These are phyloP conservation scores for Magnusiomyces ingens DNA, from an alignment of 1,139 yeast genomes.

Conservation along the genomic window DNA sequence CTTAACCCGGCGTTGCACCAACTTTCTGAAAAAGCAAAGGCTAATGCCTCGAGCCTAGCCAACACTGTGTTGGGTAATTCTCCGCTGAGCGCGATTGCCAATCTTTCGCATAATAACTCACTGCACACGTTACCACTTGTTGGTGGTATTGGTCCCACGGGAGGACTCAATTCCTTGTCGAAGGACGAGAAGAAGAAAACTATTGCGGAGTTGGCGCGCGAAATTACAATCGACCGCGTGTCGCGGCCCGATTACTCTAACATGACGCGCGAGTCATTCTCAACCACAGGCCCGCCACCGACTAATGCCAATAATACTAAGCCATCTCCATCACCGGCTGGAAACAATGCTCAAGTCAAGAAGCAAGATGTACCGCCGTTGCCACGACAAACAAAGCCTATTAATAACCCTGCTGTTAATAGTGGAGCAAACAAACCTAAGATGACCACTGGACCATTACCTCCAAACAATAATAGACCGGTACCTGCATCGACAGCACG, in stretches of 20 bases:
- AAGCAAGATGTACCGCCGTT: background rate
- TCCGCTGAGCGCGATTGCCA: too few species aligned
- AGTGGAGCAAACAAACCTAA: background rate
- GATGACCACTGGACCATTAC: background rate
- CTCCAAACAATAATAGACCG: too few species aligned
- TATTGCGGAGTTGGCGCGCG: constrained; percentile 51
- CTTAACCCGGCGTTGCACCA: too few species aligned
- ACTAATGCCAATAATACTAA: background rate
- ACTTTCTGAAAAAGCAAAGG: too few species aligned
- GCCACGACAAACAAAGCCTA: background rate
- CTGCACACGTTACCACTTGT: too few species aligned
- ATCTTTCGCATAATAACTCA: too few species aligned
- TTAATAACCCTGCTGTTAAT: background rate
- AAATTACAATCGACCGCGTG: constrained; percentile 37
- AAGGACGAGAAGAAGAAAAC: constrained; percentile 36
- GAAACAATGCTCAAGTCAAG: background rate
- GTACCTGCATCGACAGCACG: too few species aligned
- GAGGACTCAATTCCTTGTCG: constrained; percentile 7
- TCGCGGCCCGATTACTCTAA: constrained; percentile 22
- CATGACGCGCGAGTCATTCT: constrained; percentile 17
- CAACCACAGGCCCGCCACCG: constrained; percentile 3
- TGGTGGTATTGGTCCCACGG: too few species aligned
- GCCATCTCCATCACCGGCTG: background rate
- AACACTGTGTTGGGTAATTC: too few species aligned
- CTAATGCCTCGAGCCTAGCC: too few species aligned